These are phyloP conservation scores for Scenedesmus sp. DNA, from an alignment of 163 green algal genomes.

Conservation along the genomic window DNA sequence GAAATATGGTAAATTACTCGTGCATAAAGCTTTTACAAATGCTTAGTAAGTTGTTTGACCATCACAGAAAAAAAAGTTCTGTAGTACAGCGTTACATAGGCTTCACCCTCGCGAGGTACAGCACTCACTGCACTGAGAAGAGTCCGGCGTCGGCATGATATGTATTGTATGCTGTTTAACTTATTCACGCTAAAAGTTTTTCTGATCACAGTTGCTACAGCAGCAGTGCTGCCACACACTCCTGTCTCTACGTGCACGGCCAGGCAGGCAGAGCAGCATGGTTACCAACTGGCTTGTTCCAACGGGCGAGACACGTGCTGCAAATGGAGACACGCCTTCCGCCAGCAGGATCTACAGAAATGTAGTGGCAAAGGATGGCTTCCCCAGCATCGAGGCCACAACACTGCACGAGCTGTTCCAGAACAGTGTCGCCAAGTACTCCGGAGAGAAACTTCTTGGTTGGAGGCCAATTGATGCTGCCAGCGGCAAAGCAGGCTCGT, in stretches of 20 bases:
- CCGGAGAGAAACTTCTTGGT: slow-evolving; percentile 65
- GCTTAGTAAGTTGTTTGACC: too few species aligned
- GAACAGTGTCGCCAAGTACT: slow-evolving; percentile 63
- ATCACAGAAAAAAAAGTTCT: too few species aligned
- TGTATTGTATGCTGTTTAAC: not conserved
- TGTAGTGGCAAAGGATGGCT: slow-evolving; percentile 56
- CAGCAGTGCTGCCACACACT: not conserved
- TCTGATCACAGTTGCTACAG: not conserved
- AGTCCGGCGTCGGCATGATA: not conserved
- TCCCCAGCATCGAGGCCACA: slow-evolving; percentile 54
- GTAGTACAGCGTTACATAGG: too few species aligned
- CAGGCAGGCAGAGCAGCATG: not conserved
- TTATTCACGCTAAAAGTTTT: not conserved
- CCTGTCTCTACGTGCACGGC: not conserved
- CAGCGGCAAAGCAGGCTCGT: slow-evolving; percentile 64
- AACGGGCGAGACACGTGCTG: slow-evolving; percentile 48
- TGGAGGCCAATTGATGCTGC: slow-evolving; percentile 49
- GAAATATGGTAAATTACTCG: too few species aligned
- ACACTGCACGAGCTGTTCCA: slow-evolving; percentile 78
- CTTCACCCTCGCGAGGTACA: slow-evolving; percentile 11
- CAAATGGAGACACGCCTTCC: slow-evolving; percentile 53
- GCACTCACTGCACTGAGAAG: not conserved
- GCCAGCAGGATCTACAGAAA: slow-evolving; percentile 64
- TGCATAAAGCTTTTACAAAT: too few species aligned
- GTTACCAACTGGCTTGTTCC: not conserved